Percentiles rank a stretch among this genome's conserved stretches.
Conservation (phyloP, 2,329 filamentous ascomycete species). For the Cryphonectria japonica region DNA sequence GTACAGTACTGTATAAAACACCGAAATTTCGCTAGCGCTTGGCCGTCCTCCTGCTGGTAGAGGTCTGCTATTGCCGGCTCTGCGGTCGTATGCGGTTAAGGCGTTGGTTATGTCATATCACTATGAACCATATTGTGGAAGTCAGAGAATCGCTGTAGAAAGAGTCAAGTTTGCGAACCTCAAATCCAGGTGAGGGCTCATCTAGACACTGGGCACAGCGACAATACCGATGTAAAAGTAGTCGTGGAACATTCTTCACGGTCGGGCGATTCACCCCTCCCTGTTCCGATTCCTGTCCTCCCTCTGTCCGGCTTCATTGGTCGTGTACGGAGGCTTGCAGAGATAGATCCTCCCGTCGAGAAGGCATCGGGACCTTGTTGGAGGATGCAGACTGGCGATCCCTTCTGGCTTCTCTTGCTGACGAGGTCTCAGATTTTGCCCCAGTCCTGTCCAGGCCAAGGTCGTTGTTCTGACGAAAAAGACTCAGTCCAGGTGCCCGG, state of each 20-base stretch:
- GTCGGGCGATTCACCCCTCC: not conserved
- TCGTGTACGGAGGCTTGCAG: conserved; percentile 1
- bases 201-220: conserved; percentile 17
- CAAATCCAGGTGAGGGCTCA: conserved; percentile 11
- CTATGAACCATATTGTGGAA: not conserved
- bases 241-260: not conserved
- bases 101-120: not conserved
- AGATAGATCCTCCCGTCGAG: not conserved
- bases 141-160: conserved; percentile 13
- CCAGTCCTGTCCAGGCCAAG: not conserved
- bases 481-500: conserved; percentile 7
- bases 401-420: conserved; percentile 18
- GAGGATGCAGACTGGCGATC: not conserved
- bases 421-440: not conserved
- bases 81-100: conserved; percentile 7
- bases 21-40: not conserved
- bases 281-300: not conserved
- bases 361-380: conserved; percentile 6
- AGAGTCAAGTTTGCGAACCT: conserved; percentile 17
- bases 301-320: not conserved
- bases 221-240: not conserved
- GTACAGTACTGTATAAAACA: not conserved
- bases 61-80: conserved; percentile 23
- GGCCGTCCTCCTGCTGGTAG: conserved; percentile 9
- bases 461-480: not conserved